A percentile compares a stretch with the other conserved stretches of the same genome.
phyloP scores from a whole-genome alignment of 2,329 filamentous ascomycete genomes.

The Stemphylium lycopersici region DNA sequence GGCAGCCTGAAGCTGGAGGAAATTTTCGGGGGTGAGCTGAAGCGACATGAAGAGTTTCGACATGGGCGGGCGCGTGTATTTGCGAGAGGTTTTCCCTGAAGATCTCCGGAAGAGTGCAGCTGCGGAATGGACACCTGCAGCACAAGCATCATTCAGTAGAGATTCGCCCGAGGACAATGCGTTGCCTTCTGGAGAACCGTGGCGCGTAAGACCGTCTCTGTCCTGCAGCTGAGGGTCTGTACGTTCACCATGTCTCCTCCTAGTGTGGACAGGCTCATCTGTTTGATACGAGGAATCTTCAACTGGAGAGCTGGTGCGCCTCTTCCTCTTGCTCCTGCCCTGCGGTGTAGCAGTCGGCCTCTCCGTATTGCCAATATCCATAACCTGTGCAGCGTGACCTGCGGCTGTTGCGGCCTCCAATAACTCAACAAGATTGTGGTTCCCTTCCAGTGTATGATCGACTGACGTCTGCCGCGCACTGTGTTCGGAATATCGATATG shows the following conservation, averaged over 20 bases:
- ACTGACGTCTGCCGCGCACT: conserved; percentile 16
- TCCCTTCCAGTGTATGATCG: conserved; percentile 34
- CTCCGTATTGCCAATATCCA: conserved; percentile 15
- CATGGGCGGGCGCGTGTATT: conserved; percentile 64
- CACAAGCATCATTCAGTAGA: conserved; percentile 50
- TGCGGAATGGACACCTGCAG: conserved; percentile 58
- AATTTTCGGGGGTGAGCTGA: conserved; percentile 62
- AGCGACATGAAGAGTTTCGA: conserved; percentile 63
- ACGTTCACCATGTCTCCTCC: conserved; percentile 27
- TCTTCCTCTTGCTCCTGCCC: conserved; percentile 37
- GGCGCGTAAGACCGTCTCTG: conserved; percentile 1
- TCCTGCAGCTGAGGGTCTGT: conserved; percentile 23
- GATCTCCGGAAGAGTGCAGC: conserved; percentile 59
- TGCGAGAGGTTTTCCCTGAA: conserved; percentile 54
- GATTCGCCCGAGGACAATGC: conserved; percentile 23
- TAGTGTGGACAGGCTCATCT: conserved; percentile 15
- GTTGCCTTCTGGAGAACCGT: conserved; percentile 11
- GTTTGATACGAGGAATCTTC: conserved; percentile 12
- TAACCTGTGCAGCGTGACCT: conserved; percentile 28
- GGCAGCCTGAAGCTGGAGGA: conserved; percentile 61
- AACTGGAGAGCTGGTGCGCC: conserved; percentile 14
- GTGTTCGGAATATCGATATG: conserved; percentile 24
- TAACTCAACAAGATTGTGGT: conserved; percentile 43
- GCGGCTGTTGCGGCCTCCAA: conserved; percentile 48
- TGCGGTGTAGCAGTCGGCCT: conserved; percentile 5